A percentile compares a stretch with the other conserved stretches of the same genome.
phyloP scores from a whole-genome alignment of 148 eudicot species.

The Cornus kousa region DNA sequence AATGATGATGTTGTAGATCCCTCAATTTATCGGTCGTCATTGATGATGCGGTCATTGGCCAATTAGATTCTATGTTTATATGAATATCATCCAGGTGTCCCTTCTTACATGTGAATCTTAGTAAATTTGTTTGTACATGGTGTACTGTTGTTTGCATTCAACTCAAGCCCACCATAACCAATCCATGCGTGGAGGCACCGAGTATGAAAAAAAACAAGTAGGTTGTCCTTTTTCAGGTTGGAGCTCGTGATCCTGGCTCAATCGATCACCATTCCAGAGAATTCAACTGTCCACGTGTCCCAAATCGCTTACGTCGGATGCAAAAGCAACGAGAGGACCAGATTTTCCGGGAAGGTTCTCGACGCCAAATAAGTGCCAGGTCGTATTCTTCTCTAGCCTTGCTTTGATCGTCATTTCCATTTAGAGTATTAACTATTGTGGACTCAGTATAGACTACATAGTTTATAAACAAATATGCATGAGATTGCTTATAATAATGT shows the following conservation, averaged over 20 bases:
- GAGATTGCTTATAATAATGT: neutral
- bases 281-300: constrained; percentile 4
- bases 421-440: neutral
- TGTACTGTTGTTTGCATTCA: neutral
- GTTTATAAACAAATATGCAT: neutral
- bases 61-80: neutral
- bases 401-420: neutral
- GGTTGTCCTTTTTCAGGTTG: neutral
- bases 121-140: neutral
- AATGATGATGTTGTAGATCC: too few species aligned
- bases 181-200: neutral
- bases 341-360: constrained; percentile 11
- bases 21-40: too few species aligned
- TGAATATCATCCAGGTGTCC: neutral
- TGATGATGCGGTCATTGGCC: too few species aligned
- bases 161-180: neutral
- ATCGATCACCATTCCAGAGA: neutral
- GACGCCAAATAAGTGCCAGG: constrained; percentile 2
- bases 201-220: too few species aligned
- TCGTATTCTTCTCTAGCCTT: neutral
- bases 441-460: neutral
- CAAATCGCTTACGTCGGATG: neutral
- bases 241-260: neutral
- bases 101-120: neutral
- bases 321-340: neutral